A percentile compares a stretch with the other conserved stretches of the same genome.
phyloP scores from a whole-genome alignment of 805 yeast genomes.

The Yamadazyma insecticola region DNA sequence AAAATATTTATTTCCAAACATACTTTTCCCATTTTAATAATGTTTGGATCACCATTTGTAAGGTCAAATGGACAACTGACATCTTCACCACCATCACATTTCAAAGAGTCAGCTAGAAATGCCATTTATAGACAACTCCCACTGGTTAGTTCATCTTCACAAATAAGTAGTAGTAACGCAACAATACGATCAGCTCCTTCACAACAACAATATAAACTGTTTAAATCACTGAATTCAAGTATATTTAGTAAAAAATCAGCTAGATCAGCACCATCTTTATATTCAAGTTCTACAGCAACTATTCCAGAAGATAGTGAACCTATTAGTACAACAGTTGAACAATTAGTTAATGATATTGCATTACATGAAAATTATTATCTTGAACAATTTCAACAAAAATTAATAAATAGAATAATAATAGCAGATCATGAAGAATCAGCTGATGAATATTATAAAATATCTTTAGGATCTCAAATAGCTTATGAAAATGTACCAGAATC shows the following conservation, averaged over 20 bases:
- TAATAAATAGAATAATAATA: slow-evolving; percentile 6
- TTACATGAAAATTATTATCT: slow-evolving; percentile 23
- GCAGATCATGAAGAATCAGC: slow-evolving; percentile 13
- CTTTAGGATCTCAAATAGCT: slow-evolving; percentile 35
- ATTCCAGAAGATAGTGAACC: slow-evolving; percentile 44
- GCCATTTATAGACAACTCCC: slow-evolving; percentile 42
- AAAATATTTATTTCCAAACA: not conserved
- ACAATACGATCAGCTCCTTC: slow-evolving; percentile 40
- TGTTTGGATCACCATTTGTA: slow-evolving; percentile 29
- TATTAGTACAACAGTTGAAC: slow-evolving; percentile 38
- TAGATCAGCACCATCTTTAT: slow-evolving; percentile 40
- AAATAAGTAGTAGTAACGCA: slow-evolving; percentile 12
- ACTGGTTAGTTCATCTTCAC: slow-evolving; percentile 16
- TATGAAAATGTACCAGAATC: slow-evolving; percentile 38
- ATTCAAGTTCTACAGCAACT: slow-evolving; percentile 38
- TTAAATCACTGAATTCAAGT: slow-evolving; percentile 32
- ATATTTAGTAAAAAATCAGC: slow-evolving; percentile 37
- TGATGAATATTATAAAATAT: slow-evolving; percentile 30
- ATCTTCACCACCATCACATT: slow-evolving; percentile 33
- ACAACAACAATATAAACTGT: slow-evolving; percentile 21
- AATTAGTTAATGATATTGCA: slow-evolving; percentile 40
- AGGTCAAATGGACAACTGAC: slow-evolving; percentile 17
- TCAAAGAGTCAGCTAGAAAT: slow-evolving; percentile 38
- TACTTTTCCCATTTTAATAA: too few relatives aligned
- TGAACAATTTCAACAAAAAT: slow-evolving; percentile 9